These are phyloP conservation scores for Phytopythium helicoides DNA, from an alignment of 352 stramenopile genomes.

Conservation along the genomic window DNA sequence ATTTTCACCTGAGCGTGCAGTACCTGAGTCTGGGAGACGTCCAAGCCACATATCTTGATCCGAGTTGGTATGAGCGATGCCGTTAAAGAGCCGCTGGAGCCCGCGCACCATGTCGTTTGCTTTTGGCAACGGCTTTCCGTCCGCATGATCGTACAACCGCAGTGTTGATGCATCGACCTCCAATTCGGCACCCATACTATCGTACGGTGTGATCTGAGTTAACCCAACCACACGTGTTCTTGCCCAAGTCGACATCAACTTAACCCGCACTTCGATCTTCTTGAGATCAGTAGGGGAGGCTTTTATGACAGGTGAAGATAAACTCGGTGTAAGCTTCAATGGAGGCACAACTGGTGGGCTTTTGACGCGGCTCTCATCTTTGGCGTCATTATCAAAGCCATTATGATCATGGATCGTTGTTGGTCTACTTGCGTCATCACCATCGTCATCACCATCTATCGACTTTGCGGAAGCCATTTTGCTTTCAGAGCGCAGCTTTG, in stretches of 20 bases:
- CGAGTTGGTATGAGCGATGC: constrained; percentile 49
- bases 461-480: constrained; percentile 4
- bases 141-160: constrained; percentile 51
- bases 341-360: constrained; percentile 14
- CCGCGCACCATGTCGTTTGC: constrained; percentile 70
- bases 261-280: constrained; percentile 47
- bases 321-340: constrained; percentile 15
- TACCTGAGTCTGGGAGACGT: constrained; percentile 52
- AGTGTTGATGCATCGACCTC: constrained; percentile 37
- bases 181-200: constrained; percentile 56
- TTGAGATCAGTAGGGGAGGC: neutral
- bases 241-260: constrained; percentile 70
- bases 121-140: constrained; percentile 43
- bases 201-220: constrained; percentile 66
- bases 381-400: neutral
- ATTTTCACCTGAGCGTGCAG: neutral
- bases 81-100: constrained; percentile 53
- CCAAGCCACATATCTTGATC: constrained; percentile 84
- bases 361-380: constrained; percentile 1
- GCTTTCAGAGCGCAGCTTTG: neutral
- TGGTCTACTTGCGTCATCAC: no score
- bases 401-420: no score
- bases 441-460: neutral
- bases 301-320: neutral
- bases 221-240: constrained; percentile 56